Base-by-base conservation (phyloP, 1,284 basidiomycete species). In the Cryptococcus sp. region DNA sequence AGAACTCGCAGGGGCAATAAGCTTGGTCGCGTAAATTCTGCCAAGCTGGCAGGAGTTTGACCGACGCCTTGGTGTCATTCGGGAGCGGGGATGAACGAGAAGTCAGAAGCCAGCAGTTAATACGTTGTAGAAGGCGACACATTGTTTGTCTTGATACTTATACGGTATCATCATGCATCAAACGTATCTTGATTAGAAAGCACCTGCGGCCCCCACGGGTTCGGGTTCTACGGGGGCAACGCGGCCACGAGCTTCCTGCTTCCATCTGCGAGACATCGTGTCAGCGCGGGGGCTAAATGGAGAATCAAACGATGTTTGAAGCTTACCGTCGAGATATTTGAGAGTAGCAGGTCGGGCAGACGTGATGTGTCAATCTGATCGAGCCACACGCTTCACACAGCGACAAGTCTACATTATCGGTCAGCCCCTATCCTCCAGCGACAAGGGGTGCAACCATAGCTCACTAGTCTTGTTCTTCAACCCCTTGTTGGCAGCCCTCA, bases 401-500 rank as follows among this genome's bases (percentile, higher is more conserved):
- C 56, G 91, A 89, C 66, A 98, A 84, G 75, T 94, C 94, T 97
- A 61, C 2, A 6, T 15, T 24, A 38, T 3, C 21, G 20, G 28
- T 56, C 45, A 51, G 46, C 42, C 23, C 28, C 4, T 33, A 33
- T 23, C 28, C 16, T 23, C 38, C 23, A 52, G 33, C 37, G n/a
- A 45, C 15, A 15, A 3, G 8, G 35, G n/a, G 28, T 18, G 47
- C 11, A 33, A 23, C 15, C 18, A 35, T 7, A 36, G 28, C 88
- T 64, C 70, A 92, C 95, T 94, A 55, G 86, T 85, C 75, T 93
- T 92, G 77, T 97, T 93, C 77, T 94, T 93, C 67, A 97, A 79
- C 0, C 93, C 93, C 78, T 98, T 98, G 77, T 95, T 92, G 3
- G 93, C 89, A 55, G 85, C 85, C 33, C 94, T 83, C 93, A 97